Conservation (phyloP, 108 stramenopile genomes). For the Cyclotella choctawhatcheeana region DNA sequence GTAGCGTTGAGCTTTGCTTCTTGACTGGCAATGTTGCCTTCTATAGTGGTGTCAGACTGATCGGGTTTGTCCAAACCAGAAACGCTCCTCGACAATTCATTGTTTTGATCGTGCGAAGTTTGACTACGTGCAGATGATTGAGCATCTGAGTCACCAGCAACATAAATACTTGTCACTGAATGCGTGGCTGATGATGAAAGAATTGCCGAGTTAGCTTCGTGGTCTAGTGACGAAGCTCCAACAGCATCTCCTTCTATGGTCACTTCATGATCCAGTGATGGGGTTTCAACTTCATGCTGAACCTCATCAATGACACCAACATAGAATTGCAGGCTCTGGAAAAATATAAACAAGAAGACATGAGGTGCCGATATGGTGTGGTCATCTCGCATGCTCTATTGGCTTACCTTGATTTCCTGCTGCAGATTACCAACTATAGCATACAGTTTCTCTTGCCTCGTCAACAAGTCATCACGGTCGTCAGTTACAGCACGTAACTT, state of each 20-base stretch:
- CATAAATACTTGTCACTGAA: not conserved
- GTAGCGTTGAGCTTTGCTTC: not conserved
- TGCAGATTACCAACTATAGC: constrained; percentile 6
- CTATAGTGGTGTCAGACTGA: not conserved
- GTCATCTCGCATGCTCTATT: not conserved
- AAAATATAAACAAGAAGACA: not conserved
- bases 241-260: no score
- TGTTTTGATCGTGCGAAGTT: not conserved
- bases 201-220: no score
- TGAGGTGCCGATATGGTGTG: not conserved
- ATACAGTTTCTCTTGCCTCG: constrained; percentile 6
- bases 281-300: no score
- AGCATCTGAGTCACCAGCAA: not conserved
- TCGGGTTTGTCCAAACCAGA: not conserved
- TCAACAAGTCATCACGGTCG: not conserved
- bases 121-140: not conserved
- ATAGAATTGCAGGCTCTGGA: not conserved
- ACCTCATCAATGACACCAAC: constrained; percentile 7
- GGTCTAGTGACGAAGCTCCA: no score
- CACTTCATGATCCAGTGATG: no score
- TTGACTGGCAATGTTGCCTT: not conserved
- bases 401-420: constrained; percentile 27
- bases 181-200: not conserved
- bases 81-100: not conserved
- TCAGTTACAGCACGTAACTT: not conserved